Conservation (phyloP, 176 grass and related monocot genomes). For the Carex pumila region DNA sequence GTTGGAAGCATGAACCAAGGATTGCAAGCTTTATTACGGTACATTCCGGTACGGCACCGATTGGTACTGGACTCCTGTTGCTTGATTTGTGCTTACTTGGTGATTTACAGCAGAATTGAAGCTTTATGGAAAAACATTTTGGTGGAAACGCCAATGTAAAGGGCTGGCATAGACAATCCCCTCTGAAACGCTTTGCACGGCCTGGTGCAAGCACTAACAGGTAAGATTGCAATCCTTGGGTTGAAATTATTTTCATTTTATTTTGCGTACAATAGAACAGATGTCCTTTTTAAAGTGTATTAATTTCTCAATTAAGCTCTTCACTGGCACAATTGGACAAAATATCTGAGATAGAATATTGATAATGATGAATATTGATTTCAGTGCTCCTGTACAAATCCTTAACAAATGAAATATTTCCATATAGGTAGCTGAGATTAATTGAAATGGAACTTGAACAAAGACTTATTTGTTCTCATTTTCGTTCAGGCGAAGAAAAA, state of each 20-base stretch:
- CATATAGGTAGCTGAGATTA: not conserved
- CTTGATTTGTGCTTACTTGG: conserved; percentile 12
- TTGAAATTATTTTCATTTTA: not conserved
- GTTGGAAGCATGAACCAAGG: conserved; percentile 1
- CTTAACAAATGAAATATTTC: not conserved
- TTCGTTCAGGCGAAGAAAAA: not conserved
- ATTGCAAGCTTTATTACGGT: not conserved
- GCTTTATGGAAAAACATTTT: conserved; percentile 15
- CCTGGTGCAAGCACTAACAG: conserved; percentile 7
- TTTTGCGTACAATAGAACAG: not conserved
- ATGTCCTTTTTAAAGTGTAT: not conserved
- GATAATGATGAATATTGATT: not conserved
- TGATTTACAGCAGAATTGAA: not conserved
- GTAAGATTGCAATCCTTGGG: conserved; percentile 17
- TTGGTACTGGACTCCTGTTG: not conserved
- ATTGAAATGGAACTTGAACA: not conserved
- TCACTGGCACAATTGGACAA: not conserved
- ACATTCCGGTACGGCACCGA: conserved; percentile 3
- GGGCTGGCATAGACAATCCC: conserved; percentile 3
- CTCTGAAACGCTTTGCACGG: not conserved
- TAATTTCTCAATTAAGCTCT: not conserved
- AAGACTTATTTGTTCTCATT: not conserved
- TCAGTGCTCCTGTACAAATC: not conserved
- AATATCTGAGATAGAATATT: not conserved
- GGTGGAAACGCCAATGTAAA: conserved; percentile 4